These are phyloP conservation scores for Zelopaecilomyces penicillatus DNA, from an alignment of 2,329 filamentous ascomycete genomes.

Conservation along the genomic window DNA sequence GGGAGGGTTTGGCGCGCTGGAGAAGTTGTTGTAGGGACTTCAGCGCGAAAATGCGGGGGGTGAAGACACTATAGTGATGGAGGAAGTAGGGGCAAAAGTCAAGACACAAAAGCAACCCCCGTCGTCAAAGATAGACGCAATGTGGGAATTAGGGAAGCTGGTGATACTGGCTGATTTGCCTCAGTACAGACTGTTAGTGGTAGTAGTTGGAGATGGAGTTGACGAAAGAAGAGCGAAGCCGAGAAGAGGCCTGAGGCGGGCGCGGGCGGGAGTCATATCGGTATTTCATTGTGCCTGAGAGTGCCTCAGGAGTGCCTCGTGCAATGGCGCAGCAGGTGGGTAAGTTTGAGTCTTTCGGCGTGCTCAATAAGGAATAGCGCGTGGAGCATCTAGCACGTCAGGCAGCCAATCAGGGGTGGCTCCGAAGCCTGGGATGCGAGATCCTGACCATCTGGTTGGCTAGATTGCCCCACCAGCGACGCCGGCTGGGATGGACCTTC, in stretches of 20 bases:
- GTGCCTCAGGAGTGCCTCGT: slow-evolving; percentile 6
- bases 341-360: slow-evolving; percentile 35
- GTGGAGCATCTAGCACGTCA: slow-evolving; percentile 2
- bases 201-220: background rate
- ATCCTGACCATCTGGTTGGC: slow-evolving; percentile 19
- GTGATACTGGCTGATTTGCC: background rate
- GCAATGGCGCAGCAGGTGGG: slow-evolving; percentile 24
- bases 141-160: background rate
- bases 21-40: background rate
- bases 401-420: slow-evolving; percentile 20
- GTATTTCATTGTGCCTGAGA: slow-evolving; percentile 26
- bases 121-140: no score
- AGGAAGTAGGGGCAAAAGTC: no score
- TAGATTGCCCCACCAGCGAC: slow-evolving; percentile 14
- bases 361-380: slow-evolving; percentile 32
- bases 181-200: background rate
- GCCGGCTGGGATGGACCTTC: slow-evolving; percentile 22
- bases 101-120: no score
- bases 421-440: slow-evolving; percentile 5
- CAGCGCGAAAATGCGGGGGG: no score
- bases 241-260: slow-evolving; percentile 18
- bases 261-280: slow-evolving; percentile 24
- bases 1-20: slow-evolving; percentile 7
- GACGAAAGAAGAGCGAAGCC: background rate
- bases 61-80: no score